Percentiles rank a stretch among this genome's conserved stretches.
phyloP scores from a whole-genome alignment of 2,329 filamentous ascomycete species.

The Exophiala calicioides region DNA sequence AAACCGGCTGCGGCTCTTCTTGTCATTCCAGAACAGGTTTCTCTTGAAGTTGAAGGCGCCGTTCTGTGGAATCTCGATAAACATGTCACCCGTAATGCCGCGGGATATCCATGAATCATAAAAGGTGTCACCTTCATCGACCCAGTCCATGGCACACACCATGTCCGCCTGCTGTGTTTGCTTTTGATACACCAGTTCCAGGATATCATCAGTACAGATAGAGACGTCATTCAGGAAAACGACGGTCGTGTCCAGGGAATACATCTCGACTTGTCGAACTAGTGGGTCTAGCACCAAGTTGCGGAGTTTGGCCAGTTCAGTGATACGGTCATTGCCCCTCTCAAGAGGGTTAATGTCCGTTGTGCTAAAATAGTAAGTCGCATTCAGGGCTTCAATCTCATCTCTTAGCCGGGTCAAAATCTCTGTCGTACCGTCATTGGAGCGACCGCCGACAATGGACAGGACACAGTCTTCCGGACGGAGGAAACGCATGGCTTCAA shows the following conservation, averaged over 20 bases:
- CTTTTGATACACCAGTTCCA: slow-evolving; percentile 58
- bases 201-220: slow-evolving; percentile 55
- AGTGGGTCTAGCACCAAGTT: slow-evolving; percentile 57
- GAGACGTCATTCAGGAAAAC: slow-evolving; percentile 60
- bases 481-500: slow-evolving; percentile 54
- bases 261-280: slow-evolving; percentile 29
- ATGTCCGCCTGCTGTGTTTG: slow-evolving; percentile 52
- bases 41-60: slow-evolving; percentile 52
- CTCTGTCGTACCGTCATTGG: slow-evolving; percentile 56
- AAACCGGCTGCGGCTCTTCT: slow-evolving; percentile 39
- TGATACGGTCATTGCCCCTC: slow-evolving; percentile 46
- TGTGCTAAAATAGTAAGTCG: slow-evolving; percentile 29
- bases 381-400: slow-evolving; percentile 40
- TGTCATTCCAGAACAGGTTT: slow-evolving; percentile 58
- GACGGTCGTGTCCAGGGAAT: slow-evolving; percentile 45
- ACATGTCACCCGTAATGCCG: slow-evolving; percentile 54
- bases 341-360: slow-evolving; percentile 48
- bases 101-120: slow-evolving; percentile 61
- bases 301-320: slow-evolving; percentile 52
- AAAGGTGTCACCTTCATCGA: slow-evolving; percentile 51
- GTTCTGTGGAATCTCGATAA: slow-evolving; percentile 55
- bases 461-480: slow-evolving; percentile 55
- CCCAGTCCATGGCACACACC: slow-evolving; percentile 63
- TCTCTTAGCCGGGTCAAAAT: slow-evolving; percentile 48
- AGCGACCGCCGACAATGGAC: slow-evolving; percentile 60